Evolutionary conservation across 2,329 filamentous ascomycete species (phyloP).

Genomic region (Diaporthe ampelina): DNA sequence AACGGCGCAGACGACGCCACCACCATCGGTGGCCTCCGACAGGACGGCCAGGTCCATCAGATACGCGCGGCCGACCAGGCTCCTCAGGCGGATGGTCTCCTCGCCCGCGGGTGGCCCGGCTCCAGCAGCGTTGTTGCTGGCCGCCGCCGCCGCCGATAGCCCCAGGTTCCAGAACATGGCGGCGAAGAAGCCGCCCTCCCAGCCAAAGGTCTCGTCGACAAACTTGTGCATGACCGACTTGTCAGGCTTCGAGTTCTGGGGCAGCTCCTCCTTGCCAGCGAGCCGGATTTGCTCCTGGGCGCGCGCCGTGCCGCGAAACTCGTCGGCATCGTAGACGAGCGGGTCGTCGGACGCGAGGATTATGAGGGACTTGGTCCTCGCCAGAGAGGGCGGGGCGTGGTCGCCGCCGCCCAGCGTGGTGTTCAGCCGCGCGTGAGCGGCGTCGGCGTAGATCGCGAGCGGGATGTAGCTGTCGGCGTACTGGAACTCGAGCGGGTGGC

Average conservation of each 20-base stretch:
- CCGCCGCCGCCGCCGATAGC: constrained; percentile 54
- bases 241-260: constrained; percentile 56
- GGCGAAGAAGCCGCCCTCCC: constrained; percentile 90
- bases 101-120: constrained; percentile 55
- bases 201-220: constrained; percentile 83
- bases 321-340: constrained; percentile 75
- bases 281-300: constrained; percentile 85
- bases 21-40: constrained; percentile 67
- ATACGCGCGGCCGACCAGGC: constrained; percentile 84
- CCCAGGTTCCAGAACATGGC: constrained; percentile 87
- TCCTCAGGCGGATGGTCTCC: constrained; percentile 76
- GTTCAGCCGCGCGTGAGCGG: constrained; percentile 69
- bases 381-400: constrained; percentile 49
- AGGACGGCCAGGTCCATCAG: constrained; percentile 84
- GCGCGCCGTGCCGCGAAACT: constrained; percentile 67
- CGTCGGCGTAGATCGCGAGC: constrained; percentile 74
- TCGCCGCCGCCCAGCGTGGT: constrained; percentile 53
- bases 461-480: constrained; percentile 86
- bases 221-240: constrained; percentile 72
- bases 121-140: constrained; percentile 51
- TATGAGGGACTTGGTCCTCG: constrained; percentile 61
- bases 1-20: constrained; percentile 82
- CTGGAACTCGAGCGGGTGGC: constrained; percentile 82
- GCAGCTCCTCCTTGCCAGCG: constrained; percentile 70
- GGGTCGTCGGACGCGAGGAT: constrained; percentile 87